phyloP scores from a whole-genome alignment of 2,329 filamentous ascomycete genomes.

The Thermoascus crustaceus region DNA sequence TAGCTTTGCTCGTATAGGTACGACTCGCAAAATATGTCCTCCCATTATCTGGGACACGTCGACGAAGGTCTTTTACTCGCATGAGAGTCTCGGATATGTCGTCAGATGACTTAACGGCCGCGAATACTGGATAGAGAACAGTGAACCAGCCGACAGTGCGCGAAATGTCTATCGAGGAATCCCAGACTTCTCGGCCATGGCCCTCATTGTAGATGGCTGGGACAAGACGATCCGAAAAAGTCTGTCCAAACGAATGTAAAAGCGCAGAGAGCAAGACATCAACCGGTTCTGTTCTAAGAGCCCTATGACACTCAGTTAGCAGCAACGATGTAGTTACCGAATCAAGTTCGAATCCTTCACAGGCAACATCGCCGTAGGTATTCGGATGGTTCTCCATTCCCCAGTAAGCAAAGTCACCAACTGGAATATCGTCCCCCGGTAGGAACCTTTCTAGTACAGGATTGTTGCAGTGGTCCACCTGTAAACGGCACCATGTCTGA shows the following conservation, averaged over 20 bases:
- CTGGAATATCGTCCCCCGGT: constrained; percentile 16
- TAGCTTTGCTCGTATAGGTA: constrained; percentile 22
- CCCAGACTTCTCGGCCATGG: constrained; percentile 41
- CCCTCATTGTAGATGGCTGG: constrained; percentile 42
- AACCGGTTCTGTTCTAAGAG: constrained; percentile 27
- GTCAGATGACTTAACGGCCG: constrained; percentile 18
- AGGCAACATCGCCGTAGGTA: constrained; percentile 29
- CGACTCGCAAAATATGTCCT: constrained; percentile 30
- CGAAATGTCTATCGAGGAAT: constrained; percentile 39
- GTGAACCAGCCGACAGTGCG: constrained; percentile 47
- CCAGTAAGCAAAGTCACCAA: constrained; percentile 28
- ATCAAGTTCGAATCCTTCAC: constrained; percentile 27
- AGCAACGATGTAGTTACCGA: constrained; percentile 17
- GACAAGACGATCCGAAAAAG: constrained; percentile 33
- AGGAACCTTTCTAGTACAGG: constrained; percentile 9
- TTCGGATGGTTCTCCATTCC: constrained; percentile 21
- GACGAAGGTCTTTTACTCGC: constrained; percentile 32
- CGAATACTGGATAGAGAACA: constrained; percentile 38
- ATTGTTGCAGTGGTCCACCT: constrained; percentile 17
- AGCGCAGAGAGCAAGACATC: constrained; percentile 30
- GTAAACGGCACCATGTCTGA: constrained; percentile 29
- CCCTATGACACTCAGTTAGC: constrained; percentile 24
- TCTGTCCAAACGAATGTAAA: constrained; percentile 37
- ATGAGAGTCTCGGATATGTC: constrained; percentile 25
- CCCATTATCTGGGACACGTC: constrained; percentile 30